Conservation (phyloP, 495 filamentous ascomycete genomes). For the Penicilliopsis zonata region DNA sequence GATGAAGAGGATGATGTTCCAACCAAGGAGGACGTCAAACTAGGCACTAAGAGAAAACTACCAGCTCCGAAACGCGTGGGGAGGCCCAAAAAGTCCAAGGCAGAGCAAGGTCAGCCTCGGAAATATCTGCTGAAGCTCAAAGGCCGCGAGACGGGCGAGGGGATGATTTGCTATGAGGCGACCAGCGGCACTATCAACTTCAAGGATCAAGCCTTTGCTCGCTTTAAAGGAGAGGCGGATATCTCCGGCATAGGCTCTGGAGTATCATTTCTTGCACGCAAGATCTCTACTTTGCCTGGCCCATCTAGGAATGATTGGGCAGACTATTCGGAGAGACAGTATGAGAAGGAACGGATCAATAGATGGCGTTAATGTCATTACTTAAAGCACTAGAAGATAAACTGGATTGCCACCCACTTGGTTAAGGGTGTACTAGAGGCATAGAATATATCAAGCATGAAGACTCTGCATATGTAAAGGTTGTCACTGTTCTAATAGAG, state of each 20-base stretch:
- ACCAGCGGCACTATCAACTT: conserved; percentile 14
- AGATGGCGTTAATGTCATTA: conserved; percentile 13
- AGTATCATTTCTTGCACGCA: conserved; percentile 11
- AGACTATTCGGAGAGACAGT: conserved; percentile 8
- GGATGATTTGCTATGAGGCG: conserved; percentile 4
- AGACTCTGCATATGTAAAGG: too few species aligned
- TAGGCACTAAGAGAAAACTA: conserved; percentile 6
- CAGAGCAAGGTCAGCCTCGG: conserved; percentile 1
- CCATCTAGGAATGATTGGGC: conserved; percentile 6
- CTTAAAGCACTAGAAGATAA: too few species aligned
- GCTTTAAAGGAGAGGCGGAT: conserved; percentile 8
- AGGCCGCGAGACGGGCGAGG: conserved; percentile 13
- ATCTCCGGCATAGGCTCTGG: conserved; percentile 4
- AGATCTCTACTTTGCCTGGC: conserved; percentile 10
- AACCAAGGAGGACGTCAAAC: conserved; percentile 1
- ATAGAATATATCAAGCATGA: too few species aligned
- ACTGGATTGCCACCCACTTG: too few species aligned
- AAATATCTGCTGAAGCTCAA: conserved; percentile 8
- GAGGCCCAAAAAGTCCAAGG: conserved; percentile 11
- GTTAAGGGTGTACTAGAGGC: too few species aligned
- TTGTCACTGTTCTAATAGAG: too few species aligned
- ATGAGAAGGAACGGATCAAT: conserved; percentile 5
- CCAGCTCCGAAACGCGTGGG: conserved; percentile 1
- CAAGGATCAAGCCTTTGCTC: conserved; percentile 8
- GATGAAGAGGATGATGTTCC: not conserved